Conservation (phyloP, 1,139 yeast genomes). For the Debaryomyces robertsiae region DNA sequence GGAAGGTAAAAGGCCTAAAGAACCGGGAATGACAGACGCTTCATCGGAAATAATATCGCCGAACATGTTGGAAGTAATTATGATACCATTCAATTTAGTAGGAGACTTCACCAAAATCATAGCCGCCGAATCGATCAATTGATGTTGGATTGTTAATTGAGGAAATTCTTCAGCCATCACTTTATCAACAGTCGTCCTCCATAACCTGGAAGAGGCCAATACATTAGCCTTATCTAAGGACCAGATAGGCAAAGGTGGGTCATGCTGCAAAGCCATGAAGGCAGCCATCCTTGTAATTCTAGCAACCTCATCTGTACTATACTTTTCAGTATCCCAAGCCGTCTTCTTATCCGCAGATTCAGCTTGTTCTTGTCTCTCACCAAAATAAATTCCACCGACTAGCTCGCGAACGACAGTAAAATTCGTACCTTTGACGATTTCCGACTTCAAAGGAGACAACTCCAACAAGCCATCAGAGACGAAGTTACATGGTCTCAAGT, state of each 20-base stretch:
- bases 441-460: slow-evolving; percentile 83
- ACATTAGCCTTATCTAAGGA: slow-evolving; percentile 97
- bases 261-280: slow-evolving; percentile 87
- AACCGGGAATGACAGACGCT: slow-evolving; percentile 97
- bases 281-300: slow-evolving; percentile 99
- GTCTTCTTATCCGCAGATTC: slow-evolving; percentile 62
- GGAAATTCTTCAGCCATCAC: slow-evolving; percentile 89
- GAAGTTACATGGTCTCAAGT: slow-evolving; percentile 94
- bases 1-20: slow-evolving; percentile 91
- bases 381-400: slow-evolving; percentile 97
- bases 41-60: slow-evolving; percentile 98
- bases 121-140: slow-evolving; percentile 96
- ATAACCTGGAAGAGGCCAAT: slow-evolving; percentile 89
- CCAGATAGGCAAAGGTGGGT: slow-evolving; percentile 94
- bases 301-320: slow-evolving; percentile 86
- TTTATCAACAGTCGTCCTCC: slow-evolving; percentile 92
- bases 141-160: slow-evolving; percentile 80
- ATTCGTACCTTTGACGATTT: slow-evolving; percentile 85
- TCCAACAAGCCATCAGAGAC: slow-evolving; percentile 84
- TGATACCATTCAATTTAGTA: slow-evolving; percentile 84
- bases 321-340: slow-evolving; percentile 94
- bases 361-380: slow-evolving; percentile 90
- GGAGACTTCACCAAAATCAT: slow-evolving; percentile 94
- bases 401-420: slow-evolving; percentile 92
- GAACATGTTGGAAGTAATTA: slow-evolving; percentile 93